Evolutionary conservation across 2,329 filamentous ascomycete species (phyloP).

Genomic region (Apiospora rasikravindrae): DNA sequence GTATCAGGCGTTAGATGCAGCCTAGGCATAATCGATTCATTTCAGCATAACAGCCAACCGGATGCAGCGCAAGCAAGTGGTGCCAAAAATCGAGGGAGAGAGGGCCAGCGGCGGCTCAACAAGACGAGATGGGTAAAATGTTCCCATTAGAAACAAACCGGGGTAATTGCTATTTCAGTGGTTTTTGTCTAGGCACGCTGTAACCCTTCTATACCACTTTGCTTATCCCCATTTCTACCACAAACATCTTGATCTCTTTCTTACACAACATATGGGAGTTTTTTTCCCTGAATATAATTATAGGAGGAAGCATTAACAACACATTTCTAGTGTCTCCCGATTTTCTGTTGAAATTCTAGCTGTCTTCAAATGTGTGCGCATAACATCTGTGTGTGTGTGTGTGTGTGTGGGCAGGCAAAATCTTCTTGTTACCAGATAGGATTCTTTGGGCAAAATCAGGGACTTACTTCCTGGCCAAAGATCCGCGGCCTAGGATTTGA

Average conservation of each 20-base stretch:
- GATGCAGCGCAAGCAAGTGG: background rate
- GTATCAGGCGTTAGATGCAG: constrained; percentile 2
- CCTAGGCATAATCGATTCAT: constrained; percentile 4
- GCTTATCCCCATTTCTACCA: background rate
- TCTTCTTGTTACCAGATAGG: background rate
- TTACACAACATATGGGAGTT: background rate
- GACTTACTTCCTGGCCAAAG: background rate
- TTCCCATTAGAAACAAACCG: background rate
- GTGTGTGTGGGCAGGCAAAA: constrained; percentile 9
- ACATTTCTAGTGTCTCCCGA: background rate
- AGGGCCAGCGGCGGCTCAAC: background rate
- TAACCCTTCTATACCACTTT: background rate
- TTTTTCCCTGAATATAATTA: background rate
- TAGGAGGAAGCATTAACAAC: background rate
- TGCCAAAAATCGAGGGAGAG: background rate
- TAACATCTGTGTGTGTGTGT: background rate
- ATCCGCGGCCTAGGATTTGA: constrained; percentile 14
- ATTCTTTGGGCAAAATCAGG: background rate
- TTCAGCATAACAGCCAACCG: background rate
- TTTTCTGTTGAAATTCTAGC: background rate
- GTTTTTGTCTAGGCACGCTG: background rate
- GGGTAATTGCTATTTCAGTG: constrained; percentile 12
- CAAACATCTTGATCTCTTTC: background rate
- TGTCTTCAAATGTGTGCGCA: background rate
- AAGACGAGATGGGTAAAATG: background rate